Conservation (phyloP, 495 filamentous ascomycete genomes). For the Podospora didyma region DNA sequence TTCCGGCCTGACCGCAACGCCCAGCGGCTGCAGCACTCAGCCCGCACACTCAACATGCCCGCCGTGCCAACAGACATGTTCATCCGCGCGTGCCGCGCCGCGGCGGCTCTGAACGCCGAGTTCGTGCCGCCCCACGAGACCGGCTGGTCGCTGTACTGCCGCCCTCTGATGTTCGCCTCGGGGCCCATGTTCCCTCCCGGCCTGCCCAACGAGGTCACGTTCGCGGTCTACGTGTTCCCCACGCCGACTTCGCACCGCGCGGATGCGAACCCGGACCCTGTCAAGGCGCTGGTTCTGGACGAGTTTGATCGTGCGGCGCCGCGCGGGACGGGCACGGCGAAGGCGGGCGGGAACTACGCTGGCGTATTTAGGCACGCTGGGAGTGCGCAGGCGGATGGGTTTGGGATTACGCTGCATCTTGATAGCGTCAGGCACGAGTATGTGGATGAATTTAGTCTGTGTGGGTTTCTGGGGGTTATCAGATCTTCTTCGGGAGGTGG, state of each 20-base stretch:
- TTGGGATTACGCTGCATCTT: conserved; percentile 44
- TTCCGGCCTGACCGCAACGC: conserved; percentile 38
- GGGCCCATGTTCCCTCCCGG: conserved; percentile 30
- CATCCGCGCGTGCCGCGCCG: conserved; percentile 30
- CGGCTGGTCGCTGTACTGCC: conserved; percentile 41
- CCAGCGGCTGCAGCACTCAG: conserved; percentile 29
- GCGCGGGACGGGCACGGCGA: conserved; percentile 49
- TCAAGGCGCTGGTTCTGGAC: conserved; percentile 41
- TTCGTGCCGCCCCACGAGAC: conserved; percentile 39
- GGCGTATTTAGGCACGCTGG: conserved; percentile 43
- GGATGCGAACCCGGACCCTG: conserved; percentile 20
- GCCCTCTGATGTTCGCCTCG: conserved; percentile 39
- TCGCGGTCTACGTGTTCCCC: conserved; percentile 41
- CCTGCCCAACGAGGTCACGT: conserved; percentile 33
- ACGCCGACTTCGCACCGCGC: conserved; percentile 35
- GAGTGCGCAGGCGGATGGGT: conserved; percentile 38
- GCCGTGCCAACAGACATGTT: conserved; percentile 36
- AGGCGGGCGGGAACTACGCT: conserved; percentile 61
- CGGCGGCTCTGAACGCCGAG: conserved; percentile 38
- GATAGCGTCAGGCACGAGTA: conserved; percentile 39
- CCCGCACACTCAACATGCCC: conserved; percentile 36
- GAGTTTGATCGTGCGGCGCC: conserved; percentile 58
- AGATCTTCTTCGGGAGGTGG: not conserved
- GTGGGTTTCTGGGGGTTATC: conserved; percentile 39
- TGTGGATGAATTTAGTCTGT: conserved; percentile 47